Evolutionary conservation across 208 protist species (phyloP).

Genomic region (Zelonia costaricensis): DNA sequence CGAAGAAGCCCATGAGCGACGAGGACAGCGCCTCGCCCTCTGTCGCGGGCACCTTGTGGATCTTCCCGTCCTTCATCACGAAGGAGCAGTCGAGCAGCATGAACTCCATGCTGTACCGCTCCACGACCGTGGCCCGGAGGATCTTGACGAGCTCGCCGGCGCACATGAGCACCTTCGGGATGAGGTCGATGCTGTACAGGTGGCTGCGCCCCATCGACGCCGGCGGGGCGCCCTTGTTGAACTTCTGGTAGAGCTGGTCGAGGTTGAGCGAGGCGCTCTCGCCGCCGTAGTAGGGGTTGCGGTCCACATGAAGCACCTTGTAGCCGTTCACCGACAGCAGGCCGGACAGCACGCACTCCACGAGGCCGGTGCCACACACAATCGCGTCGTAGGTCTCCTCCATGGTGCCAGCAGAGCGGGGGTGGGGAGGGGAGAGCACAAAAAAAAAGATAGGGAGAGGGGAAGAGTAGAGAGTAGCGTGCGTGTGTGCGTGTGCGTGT

Average conservation of each 20-base stretch:
- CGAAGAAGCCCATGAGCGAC: conserved; percentile 97
- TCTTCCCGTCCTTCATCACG: conserved; percentile 94
- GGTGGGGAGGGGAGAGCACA: background rate
- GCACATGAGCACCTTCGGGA: conserved; percentile 99
- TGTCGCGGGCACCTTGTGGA: conserved; percentile 98
- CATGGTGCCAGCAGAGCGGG: conserved; percentile 39
- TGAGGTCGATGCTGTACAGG: conserved; percentile 99
- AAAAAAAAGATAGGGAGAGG: conserved; percentile 8
- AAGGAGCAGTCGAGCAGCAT: conserved; percentile 98
- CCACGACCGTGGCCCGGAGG: conserved; percentile 97
- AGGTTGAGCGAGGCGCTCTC: conserved; percentile 99
- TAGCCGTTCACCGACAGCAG: conserved; percentile 96
- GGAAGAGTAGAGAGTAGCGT: background rate
- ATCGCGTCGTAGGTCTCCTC: conserved; percentile 96
- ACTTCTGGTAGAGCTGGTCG: conserved; percentile 96
- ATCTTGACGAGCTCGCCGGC: conserved; percentile 97
- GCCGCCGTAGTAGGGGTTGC: conserved; percentile 99
- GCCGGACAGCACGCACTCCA: conserved; percentile 98
- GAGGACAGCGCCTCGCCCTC: conserved; percentile 96
- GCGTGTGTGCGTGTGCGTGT: no score
- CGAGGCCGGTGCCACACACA: conserved; percentile 99
- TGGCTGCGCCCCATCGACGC: conserved; percentile 88
- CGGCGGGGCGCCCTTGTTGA: conserved; percentile 83
- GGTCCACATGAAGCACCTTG: conserved; percentile 99
- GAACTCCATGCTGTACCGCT: conserved; percentile 99